Conservation (phyloP, 495 filamentous ascomycete genomes). For the Daldinia concentrica region DNA sequence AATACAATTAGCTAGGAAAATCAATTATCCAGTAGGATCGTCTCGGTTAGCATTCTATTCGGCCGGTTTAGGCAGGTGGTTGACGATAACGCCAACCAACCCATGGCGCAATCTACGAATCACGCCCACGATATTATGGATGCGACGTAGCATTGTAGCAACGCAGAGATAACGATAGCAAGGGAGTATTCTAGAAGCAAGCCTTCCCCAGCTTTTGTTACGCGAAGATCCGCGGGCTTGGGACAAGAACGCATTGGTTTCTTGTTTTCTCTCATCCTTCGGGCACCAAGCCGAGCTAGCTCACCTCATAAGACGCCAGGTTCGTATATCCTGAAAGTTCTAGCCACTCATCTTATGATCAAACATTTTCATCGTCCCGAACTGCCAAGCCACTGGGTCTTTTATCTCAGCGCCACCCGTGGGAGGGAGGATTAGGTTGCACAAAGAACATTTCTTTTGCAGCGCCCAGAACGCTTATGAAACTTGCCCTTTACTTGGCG, state of each 20-base stretch:
- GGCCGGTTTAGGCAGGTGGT: conserved; percentile 37
- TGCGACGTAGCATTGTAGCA: conserved; percentile 26
- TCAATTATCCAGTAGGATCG: background rate
- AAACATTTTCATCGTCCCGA: background rate
- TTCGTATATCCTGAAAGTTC: conserved; percentile 8
- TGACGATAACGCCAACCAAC: conserved; percentile 25
- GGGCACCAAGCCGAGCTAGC: conserved; percentile 5
- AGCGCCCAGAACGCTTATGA: background rate
- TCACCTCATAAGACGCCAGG: conserved; percentile 3
- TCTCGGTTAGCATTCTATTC: background rate
- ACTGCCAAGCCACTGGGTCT: conserved; percentile 1
- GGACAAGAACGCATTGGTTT: background rate
- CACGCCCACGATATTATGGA: conserved; percentile 10
- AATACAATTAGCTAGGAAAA: background rate
- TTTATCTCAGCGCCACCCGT: conserved; percentile 7
- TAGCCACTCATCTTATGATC: conserved; percentile 1
- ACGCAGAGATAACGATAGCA: conserved; percentile 19
- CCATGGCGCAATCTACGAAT: conserved; percentile 19
- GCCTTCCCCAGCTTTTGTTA: conserved; percentile 31
- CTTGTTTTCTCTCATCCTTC: conserved; percentile 9
- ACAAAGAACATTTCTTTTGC: background rate
- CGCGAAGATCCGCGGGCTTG: conserved; percentile 13
- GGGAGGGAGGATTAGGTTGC: background rate
- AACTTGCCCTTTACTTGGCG: background rate
- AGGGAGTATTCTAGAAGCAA: conserved; percentile 27